phyloP scores from a whole-genome alignment of 306 rosid genomes.

The Vigna reflexopilosa region DNA sequence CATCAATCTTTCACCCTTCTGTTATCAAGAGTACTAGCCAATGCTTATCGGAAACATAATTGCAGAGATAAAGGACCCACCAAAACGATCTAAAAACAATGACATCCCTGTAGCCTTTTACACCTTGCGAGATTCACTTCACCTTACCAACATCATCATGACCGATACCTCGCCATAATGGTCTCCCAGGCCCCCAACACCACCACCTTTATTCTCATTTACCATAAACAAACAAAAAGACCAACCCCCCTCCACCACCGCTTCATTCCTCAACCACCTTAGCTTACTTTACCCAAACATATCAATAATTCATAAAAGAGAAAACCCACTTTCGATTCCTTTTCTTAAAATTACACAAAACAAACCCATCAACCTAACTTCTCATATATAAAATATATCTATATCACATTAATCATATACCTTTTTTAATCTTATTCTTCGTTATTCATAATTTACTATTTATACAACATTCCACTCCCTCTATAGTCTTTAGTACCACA shows the following conservation, averaged over 20 bases:
- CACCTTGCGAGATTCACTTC: slow-evolving; percentile 40
- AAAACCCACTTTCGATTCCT: neutral
- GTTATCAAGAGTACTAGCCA: neutral
- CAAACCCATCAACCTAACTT: neutral
- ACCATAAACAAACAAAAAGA: slow-evolving; percentile 33
- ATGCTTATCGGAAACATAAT: slow-evolving; percentile 47
- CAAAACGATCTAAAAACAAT: slow-evolving; percentile 9
- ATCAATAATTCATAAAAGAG: neutral
- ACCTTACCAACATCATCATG: slow-evolving; percentile 44
- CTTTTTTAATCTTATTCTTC: slow-evolving; percentile 5
- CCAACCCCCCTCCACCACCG: neutral
- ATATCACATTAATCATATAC: neutral
- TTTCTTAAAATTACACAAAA: slow-evolving; percentile 5
- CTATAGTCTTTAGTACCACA: slow-evolving; percentile 6
- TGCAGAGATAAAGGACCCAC: slow-evolving; percentile 40
- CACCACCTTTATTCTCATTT: slow-evolving; percentile 16
- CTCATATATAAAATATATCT: neutral
- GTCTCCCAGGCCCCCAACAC: slow-evolving; percentile 46
- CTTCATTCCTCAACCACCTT: slow-evolving; percentile 8
- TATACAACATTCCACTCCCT: slow-evolving; percentile 3
- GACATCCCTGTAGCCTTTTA: neutral
- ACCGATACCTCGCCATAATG: slow-evolving; percentile 40
- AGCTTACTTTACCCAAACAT: neutral
- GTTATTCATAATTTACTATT: slow-evolving; percentile 24
- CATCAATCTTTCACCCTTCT: slow-evolving; percentile 1